Conservation (phyloP, 2,329 filamentous ascomycete species). For the Grosmannia serpens region DNA sequence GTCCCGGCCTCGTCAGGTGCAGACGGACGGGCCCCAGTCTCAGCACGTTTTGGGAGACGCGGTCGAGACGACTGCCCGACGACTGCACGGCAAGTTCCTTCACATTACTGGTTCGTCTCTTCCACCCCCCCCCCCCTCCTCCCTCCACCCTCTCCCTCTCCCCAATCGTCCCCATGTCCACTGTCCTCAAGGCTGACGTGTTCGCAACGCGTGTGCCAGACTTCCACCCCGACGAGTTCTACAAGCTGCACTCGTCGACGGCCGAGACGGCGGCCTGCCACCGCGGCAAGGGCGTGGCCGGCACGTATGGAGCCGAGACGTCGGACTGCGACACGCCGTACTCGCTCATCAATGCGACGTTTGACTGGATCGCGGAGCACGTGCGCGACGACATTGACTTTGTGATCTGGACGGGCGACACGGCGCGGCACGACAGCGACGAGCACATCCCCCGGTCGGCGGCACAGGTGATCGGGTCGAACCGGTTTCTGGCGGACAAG, state of each 20-base stretch:
- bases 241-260: constrained; percentile 66
- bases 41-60: constrained; percentile 11
- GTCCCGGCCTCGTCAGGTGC: constrained; percentile 1
- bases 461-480: constrained; percentile 65
- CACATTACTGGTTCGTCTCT: constrained; percentile 64
- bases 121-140: not conserved
- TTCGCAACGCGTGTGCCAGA: constrained; percentile 51
- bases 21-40: constrained; percentile 4
- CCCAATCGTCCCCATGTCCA: not conserved
- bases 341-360: constrained; percentile 73
- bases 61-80: constrained; percentile 18
- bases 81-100: constrained; percentile 64
- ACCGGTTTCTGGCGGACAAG: constrained; percentile 62
- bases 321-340: constrained; percentile 81
- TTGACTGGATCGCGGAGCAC: constrained; percentile 75
- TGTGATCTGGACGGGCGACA: constrained; percentile 87
- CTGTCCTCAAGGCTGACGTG: not conserved
- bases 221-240: constrained; percentile 83
- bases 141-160: not conserved
- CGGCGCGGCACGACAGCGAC: constrained; percentile 80
- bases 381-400: constrained; percentile 75
- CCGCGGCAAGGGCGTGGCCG: constrained; percentile 62
- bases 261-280: constrained; percentile 64
- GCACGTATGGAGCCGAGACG: constrained; percentile 72
- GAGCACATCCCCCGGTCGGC: constrained; percentile 65